Base-by-base conservation (phyloP, 208 protist genomes). In the Acanthamoeba triangularis region DNA sequence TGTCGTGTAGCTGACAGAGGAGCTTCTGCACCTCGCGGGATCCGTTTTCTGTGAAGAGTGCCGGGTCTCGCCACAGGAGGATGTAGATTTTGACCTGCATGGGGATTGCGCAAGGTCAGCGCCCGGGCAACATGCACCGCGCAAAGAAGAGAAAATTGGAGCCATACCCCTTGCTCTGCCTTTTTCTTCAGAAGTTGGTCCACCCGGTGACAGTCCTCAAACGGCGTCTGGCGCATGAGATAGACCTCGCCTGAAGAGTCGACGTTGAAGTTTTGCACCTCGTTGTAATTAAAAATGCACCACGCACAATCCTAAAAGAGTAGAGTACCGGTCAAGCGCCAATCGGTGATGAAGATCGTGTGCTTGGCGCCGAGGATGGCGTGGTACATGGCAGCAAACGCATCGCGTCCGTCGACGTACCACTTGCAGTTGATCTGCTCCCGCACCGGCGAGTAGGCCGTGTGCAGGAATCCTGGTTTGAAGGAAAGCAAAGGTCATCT, bases 271-370 rank as follows among this genome's bases (percentile, higher is more conserved):
- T n/a, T n/a, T n/a, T n/a, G n/a, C n/a, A n/a, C n/a, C n/a, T n/a
- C n/a, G n/a, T n/a, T n/a, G n/a, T n/a, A n/a, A n/a, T n/a, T n/a
- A n/a, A n/a, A n/a, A n/a, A n/a, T n/a, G n/a, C n/a, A n/a, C n/a
- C n/a, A n/a, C n/a, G n/a, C n/a, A n/a, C n/a, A n/a, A n/a, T n/a
- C n/a, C n/a, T n/a, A n/a, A n/a, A n/a, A n/a, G n/a, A n/a, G n/a
- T n/a, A n/a, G n/a, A n/a, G n/a, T n/a, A n/a, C 87, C 87, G 41
- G 87, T 93, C 33, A 94, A 47, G 10, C 90, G 72, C 90, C 90
- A 94, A 49, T 85, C 90, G n/a, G 90, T 94, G 49, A 94, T 94
- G 72, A 94, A 94, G 10, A 94, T 47, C 23, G 47, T 63, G 33
- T 94, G 69, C 74, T 94, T 78, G 47, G 90, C 90, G 63, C 37